phyloP scores from a whole-genome alignment of 257 asterid genomes.

The Ajuga chamaepitys region DNA sequence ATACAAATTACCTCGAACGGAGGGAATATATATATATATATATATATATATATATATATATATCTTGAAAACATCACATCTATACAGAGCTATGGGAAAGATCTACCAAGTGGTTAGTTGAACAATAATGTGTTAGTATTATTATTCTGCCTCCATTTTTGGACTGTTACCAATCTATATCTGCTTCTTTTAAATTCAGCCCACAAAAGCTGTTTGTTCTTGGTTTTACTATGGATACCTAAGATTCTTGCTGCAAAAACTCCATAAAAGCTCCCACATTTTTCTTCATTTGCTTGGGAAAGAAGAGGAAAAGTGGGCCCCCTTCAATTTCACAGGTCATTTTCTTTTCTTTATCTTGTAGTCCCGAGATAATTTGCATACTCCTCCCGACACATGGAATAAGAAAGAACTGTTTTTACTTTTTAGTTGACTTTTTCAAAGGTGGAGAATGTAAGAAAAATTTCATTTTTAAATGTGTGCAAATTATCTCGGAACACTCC shows the following conservation, averaged over 20 bases:
- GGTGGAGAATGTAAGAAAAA: too few species aligned
- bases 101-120: conserved; percentile 18
- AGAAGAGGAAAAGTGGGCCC: conserved; percentile 10
- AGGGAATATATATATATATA: not conserved
- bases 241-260: conserved; percentile 21
- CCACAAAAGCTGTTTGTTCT: conserved; percentile 19
- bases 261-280: conserved; percentile 17
- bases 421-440: too few species aligned
- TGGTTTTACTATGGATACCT: conserved; percentile 14
- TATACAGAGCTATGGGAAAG: not conserved
- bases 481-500: too few species aligned
- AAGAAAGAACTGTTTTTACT: too few species aligned
- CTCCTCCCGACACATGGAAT: too few species aligned
- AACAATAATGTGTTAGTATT: conserved; percentile 19
- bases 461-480: too few species aligned
- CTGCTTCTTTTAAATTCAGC: conserved; percentile 7
- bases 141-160: not conserved
- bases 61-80: not conserved
- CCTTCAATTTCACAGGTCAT: conserved; percentile 8
- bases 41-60: not conserved
- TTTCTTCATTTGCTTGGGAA: conserved; percentile 10
- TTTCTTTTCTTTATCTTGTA: conserved; percentile 3
- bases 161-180: conserved; percentile 15
- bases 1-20: too few species aligned
- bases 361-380: too few species aligned